Evolutionary conservation across 2,329 filamentous ascomycete species (phyloP).

Genomic region (Sporothrix dimorphospora): DNA sequence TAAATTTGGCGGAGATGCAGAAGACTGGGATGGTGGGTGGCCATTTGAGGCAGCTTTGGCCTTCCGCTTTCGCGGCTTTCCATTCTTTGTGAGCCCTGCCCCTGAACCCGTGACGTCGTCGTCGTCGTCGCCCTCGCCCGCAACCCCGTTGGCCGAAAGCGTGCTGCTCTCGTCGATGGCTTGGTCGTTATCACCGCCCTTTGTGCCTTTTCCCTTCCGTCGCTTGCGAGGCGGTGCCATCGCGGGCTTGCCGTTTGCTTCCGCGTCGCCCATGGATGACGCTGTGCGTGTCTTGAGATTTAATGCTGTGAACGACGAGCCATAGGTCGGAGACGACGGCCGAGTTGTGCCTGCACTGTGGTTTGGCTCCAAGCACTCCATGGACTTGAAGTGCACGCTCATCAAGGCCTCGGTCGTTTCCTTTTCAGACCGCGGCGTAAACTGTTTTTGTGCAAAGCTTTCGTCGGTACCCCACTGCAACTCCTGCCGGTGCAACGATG

Average conservation of each 20-base stretch:
- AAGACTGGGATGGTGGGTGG: conserved; percentile 15
- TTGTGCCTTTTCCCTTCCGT: conserved; percentile 55
- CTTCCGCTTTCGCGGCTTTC: conserved; percentile 28
- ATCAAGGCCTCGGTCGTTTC: conserved; percentile 62
- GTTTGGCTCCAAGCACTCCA: conserved; percentile 61
- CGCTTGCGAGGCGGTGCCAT: conserved; percentile 55
- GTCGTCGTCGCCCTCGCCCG: neutral
- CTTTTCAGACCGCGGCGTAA: conserved; percentile 58
- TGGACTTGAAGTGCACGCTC: conserved; percentile 56
- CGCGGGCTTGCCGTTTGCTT: conserved; percentile 41
- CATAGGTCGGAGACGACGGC: conserved; percentile 56
- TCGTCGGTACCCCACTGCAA: conserved; percentile 63
- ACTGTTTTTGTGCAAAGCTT: conserved; percentile 60
- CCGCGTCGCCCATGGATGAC: conserved; percentile 39
- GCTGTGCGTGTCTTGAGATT: conserved; percentile 36
- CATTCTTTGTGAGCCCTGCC: neutral
- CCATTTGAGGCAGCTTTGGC: conserved; percentile 13
- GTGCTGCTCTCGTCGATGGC: conserved; percentile 2
- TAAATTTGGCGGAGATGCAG: conserved; percentile 16
- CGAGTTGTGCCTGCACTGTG: conserved; percentile 63
- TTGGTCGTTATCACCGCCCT: conserved; percentile 1
- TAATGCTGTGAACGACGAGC: conserved; percentile 34
- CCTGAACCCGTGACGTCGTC: neutral
- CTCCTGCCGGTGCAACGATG: conserved; percentile 28
- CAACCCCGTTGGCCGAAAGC: neutral